These are phyloP conservation scores for Xylaria acuta DNA, from an alignment of 495 filamentous ascomycete species.

Conservation along the genomic window DNA sequence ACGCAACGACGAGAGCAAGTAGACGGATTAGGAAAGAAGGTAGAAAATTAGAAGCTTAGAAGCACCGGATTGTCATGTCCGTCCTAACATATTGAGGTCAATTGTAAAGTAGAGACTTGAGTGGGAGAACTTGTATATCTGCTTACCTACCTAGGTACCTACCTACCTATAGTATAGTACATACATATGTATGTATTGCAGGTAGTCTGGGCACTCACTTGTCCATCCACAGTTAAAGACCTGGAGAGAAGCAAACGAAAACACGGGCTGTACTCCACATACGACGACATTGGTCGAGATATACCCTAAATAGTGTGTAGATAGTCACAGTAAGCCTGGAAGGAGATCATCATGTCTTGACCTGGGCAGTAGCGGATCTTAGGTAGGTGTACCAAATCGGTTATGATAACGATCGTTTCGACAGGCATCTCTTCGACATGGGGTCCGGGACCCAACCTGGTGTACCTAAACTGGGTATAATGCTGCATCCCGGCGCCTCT, in stretches of 20 bases:
- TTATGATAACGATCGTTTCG: constrained; percentile 22
- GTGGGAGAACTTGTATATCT: background rate
- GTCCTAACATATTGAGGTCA: background rate
- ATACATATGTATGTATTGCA: no score
- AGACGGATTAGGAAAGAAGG: constrained; percentile 17
- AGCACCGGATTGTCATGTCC: constrained; percentile 28
- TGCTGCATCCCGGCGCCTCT: constrained; percentile 2
- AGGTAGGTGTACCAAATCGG: constrained; percentile 8
- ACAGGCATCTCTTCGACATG: constrained; percentile 17
- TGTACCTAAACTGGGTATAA: background rate
- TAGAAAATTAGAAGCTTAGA: constrained; percentile 14
- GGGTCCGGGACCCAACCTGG: constrained; percentile 1
- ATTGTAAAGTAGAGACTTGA: background rate
- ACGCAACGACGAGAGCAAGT: background rate
- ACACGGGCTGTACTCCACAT: background rate
- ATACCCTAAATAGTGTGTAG: background rate
- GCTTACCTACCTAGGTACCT: background rate
- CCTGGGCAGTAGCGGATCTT: constrained; percentile 8
- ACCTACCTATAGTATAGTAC: no score
- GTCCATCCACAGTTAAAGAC: background rate
- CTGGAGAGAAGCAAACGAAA: background rate
- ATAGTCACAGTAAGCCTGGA: constrained; percentile 19
- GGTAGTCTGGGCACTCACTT: background rate
- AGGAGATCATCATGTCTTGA: constrained; percentile 8
- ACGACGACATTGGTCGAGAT: background rate